Conservation (phyloP, 2,329 filamentous ascomycete genomes). For the Aciculosporium take region DNA sequence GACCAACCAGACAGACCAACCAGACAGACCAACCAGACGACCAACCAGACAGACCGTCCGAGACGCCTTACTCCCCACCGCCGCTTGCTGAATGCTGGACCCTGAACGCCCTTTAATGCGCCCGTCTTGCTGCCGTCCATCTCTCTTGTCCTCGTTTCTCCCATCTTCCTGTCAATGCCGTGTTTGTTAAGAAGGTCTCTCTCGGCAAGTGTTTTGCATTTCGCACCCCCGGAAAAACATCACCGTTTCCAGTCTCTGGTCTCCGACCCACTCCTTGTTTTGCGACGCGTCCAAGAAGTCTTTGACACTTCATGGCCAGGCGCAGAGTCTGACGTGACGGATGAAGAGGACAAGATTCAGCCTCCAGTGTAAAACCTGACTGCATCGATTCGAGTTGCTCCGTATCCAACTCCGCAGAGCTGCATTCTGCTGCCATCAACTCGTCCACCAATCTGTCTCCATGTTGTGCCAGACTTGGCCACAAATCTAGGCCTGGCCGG, state of each 20-base stretch:
- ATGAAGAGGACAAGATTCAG: background rate
- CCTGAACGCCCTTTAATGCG: background rate
- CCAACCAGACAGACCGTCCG: too few relatives aligned
- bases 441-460: background rate
- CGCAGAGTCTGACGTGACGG: background rate
- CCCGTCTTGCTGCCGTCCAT: background rate
- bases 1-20: too few relatives aligned
- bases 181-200: background rate
- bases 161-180: background rate
- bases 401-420: background rate
- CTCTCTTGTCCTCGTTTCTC: background rate
- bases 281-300: too few relatives aligned
- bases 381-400: background rate
- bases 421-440: background rate
- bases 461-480: background rate
- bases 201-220: background rate
- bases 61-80: background rate
- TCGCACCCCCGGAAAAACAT: background rate
- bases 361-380: background rate
- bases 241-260: background rate
- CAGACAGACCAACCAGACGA: too few relatives aligned
- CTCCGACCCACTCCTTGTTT: background rate
- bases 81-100: too few relatives aligned
- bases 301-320: constrained; percentile 2
- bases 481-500: background rate